These are phyloP conservation scores for Wolfiporia cocos DNA, from an alignment of 1,284 basidiomycete species.

Conservation along the genomic window DNA sequence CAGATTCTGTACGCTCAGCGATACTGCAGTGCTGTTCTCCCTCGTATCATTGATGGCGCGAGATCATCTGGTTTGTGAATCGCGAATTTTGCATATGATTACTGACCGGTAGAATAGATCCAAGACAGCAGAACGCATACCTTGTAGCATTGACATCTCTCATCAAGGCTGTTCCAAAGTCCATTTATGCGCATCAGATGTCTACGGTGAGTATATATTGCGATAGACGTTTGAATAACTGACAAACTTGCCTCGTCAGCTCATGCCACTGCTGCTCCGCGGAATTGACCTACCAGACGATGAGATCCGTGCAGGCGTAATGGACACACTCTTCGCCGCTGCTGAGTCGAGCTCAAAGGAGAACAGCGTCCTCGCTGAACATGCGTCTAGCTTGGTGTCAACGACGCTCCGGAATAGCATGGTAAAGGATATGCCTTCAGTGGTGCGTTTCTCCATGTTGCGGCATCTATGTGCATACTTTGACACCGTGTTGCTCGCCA, in stretches of 20 bases:
- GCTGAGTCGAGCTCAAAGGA: slow-evolving; percentile 42
- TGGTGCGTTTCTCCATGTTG: slow-evolving; percentile 32
- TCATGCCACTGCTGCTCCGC: slow-evolving; percentile 86
- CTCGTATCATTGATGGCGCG: slow-evolving; percentile 65
- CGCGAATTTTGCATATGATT: too few species aligned
- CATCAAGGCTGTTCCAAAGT: slow-evolving; percentile 76
- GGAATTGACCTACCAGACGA: slow-evolving; percentile 75
- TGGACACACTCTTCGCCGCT: slow-evolving; percentile 73
- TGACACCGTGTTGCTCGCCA: slow-evolving; percentile 23
- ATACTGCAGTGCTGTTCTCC: slow-evolving; percentile 72
- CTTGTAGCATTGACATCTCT: slow-evolving; percentile 83
- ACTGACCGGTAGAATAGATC: slow-evolving; percentile 27
- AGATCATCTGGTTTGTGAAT: slow-evolving; percentile 34
- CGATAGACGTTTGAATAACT: too few species aligned
- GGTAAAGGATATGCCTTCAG: slow-evolving; percentile 41
- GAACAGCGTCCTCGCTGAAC: slow-evolving; percentile 50
- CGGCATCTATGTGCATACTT: slow-evolving; percentile 1
- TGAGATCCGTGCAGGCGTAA: slow-evolving; percentile 72
- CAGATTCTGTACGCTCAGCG: slow-evolving; percentile 86
- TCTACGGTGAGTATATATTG: slow-evolving; percentile 49
- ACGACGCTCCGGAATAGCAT: slow-evolving; percentile 63
- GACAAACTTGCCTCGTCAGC: slow-evolving; percentile 48
- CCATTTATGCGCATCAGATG: slow-evolving; percentile 65
- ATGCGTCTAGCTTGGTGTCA: slow-evolving; percentile 66
- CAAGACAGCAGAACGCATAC: slow-evolving; percentile 57